Evolutionary conservation across 176 grass and related monocot genomes (phyloP).

Genomic region (Guadua angustifolia): DNA sequence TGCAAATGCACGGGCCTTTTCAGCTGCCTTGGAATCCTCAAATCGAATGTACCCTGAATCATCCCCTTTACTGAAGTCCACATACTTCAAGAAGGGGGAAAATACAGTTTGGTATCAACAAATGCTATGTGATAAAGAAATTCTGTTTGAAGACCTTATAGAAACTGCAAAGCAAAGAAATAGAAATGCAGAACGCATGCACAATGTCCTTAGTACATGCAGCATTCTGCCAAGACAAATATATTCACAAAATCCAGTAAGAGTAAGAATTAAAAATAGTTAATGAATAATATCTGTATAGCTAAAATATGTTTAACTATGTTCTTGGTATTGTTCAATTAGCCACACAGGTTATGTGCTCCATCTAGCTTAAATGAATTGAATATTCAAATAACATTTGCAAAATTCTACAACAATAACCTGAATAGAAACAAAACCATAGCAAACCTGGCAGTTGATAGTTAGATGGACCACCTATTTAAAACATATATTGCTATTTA

Average conservation of each 20-base stretch:
- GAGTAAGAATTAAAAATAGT: not conserved
- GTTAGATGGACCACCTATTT: not conserved
- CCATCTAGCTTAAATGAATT: slow-evolving; percentile 17
- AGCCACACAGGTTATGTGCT: slow-evolving; percentile 15
- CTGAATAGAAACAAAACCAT: slow-evolving; percentile 29
- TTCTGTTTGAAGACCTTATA: slow-evolving; percentile 27
- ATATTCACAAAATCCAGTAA: slow-evolving; percentile 11
- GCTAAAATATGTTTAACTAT: slow-evolving; percentile 15
- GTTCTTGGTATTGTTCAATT: slow-evolving; percentile 30
- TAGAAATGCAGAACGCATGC: slow-evolving; percentile 16
- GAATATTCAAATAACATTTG: slow-evolving; percentile 36
- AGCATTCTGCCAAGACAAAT: slow-evolving; percentile 21
- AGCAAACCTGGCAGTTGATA: not conserved
- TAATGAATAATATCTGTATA: not conserved
- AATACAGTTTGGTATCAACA: slow-evolving; percentile 7
- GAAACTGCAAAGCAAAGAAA: slow-evolving; percentile 21
- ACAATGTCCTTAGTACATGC: not conserved
- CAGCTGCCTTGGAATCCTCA: slow-evolving; percentile 70
- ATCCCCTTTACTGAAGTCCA: slow-evolving; percentile 87
- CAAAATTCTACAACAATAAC: not conserved
- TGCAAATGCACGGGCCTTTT: slow-evolving; percentile 76
- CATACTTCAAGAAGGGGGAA: slow-evolving; percentile 55
- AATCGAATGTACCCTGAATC: slow-evolving; percentile 84
- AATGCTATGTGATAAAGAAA: slow-evolving; percentile 18
- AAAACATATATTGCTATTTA: slow-evolving; percentile 21